phyloP scores from a whole-genome alignment of 169 alveolate species.

The Neospora caninum region DNA sequence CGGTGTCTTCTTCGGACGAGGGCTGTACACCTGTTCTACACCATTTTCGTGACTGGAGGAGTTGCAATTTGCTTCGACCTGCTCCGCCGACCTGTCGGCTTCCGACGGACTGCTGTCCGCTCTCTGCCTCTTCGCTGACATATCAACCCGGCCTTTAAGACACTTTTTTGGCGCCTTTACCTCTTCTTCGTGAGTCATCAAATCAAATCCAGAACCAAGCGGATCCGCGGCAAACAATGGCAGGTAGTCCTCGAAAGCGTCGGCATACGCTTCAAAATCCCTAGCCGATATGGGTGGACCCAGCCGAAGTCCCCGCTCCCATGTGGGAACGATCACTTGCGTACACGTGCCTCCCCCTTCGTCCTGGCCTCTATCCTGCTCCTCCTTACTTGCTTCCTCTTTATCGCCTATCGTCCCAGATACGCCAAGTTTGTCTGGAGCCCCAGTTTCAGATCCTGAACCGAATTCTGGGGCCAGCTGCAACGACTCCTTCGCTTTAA shows the following conservation, averaged over 20 bases:
- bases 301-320: slow-evolving; percentile 18
- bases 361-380: background rate
- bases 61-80: background rate
- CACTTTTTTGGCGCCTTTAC: background rate
- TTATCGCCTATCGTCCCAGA: background rate
- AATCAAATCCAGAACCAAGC: background rate
- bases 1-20: background rate
- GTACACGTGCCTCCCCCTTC: background rate
- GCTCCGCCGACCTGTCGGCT: background rate
- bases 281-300: background rate
- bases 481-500: no score
- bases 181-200: background rate
- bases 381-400: background rate
- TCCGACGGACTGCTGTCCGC: background rate
- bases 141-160: background rate
- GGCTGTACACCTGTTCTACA: background rate
- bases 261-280: background rate
- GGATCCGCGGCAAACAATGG: background rate
- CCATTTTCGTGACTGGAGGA: background rate
- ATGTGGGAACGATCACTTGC: background rate
- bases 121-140: background rate
- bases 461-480: no score
- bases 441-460: no score
- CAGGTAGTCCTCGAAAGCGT: slow-evolving; percentile 43
- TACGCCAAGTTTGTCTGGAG: no score